Evolutionary conservation across 2,329 filamentous ascomycete species (phyloP), one percentile per base, ranked within the genome.

Genomic region (Aspergillus fumigatiaffinis): DNA sequence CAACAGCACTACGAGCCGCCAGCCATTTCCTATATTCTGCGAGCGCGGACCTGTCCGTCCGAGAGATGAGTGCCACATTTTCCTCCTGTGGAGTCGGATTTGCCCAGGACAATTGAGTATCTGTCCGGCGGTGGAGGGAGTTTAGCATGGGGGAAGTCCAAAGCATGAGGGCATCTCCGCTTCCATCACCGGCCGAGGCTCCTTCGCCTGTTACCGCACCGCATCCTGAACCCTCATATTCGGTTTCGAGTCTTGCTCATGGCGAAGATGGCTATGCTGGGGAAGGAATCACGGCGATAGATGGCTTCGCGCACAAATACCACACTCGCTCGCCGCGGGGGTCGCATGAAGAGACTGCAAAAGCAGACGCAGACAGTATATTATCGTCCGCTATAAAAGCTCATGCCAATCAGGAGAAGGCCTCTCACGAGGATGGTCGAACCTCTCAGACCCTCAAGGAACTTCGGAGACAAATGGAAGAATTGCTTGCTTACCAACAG

Each of bases 401-500:
- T 53, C 63, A 63, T 53, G 50, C 62, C 29, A 66, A 67, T 60
- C 53, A 59, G 14, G 62, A 57, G 26, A 62, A 59, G 52, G 64
- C 64, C 38, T 55, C 38, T 20, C 63, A 68, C 46, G 66, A 71
- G 53, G 71, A 72, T 47, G 71, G 63, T 53, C 70, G 62, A 52
- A 72, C 67, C 55, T 67, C 71, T 55, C 72, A 73, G 51, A 76
- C 73, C 20, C 63, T 78, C 9, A 73, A 75, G 41, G 73, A 76
- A 56, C 55, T 77, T 48, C 72, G 72, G 55, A 71, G 70, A 60
- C 71, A 73, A 64, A 77, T 78, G 74, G 74, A 77, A 58, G 74
- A 76, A 55, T 64, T 74, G 44, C 66, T 77, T 29, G 68, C 71
- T 35, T 72, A 73, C 54, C 73, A 77, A 55, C 75, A 77, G 59